A percentile compares a stretch with the other conserved stretches of the same genome.
phyloP scores from a whole-genome alignment of 768 basidiomycete species.

The Gymnopilus dilepis region DNA sequence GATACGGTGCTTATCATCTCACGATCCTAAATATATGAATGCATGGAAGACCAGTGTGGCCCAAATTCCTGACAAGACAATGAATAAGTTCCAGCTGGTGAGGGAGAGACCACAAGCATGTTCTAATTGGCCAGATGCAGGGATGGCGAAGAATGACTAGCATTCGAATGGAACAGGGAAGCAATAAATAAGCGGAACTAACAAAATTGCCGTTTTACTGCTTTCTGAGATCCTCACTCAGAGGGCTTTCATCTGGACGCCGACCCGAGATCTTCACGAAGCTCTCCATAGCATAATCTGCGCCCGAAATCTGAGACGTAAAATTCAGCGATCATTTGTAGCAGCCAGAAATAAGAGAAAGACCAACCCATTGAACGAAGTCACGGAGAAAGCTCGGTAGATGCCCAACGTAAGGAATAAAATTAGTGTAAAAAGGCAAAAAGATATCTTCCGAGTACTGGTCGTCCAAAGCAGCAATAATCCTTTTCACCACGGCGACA shows the following conservation, averaged over 20 bases:
- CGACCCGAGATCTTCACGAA: constrained; percentile 71
- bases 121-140: background rate
- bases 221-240: constrained; percentile 20
- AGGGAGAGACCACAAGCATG: background rate
- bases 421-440: constrained; percentile 75
- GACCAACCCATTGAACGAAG: constrained; percentile 72
- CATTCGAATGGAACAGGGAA: constrained; percentile 11
- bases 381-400: constrained; percentile 80
- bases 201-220: constrained; percentile 18
- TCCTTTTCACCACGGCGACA: constrained; percentile 75
- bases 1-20: background rate
- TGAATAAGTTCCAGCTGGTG: too few relatives aligned
- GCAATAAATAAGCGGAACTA: constrained; percentile 17
- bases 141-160: background rate
- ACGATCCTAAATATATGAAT: background rate
- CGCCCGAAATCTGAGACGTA: constrained; percentile 57
- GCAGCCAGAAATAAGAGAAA: constrained; percentile 6
- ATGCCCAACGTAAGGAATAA: constrained; percentile 56
- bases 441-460: constrained; percentile 75
- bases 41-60: background rate
- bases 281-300: constrained; percentile 72
- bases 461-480: constrained; percentile 83
- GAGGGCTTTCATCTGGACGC: constrained; percentile 56
- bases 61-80: too few relatives aligned
- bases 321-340: constrained; percentile 1